These are phyloP conservation scores for Aspergillus steynii DNA, from an alignment of 495 filamentous ascomycete genomes.

Conservation along the genomic window DNA sequence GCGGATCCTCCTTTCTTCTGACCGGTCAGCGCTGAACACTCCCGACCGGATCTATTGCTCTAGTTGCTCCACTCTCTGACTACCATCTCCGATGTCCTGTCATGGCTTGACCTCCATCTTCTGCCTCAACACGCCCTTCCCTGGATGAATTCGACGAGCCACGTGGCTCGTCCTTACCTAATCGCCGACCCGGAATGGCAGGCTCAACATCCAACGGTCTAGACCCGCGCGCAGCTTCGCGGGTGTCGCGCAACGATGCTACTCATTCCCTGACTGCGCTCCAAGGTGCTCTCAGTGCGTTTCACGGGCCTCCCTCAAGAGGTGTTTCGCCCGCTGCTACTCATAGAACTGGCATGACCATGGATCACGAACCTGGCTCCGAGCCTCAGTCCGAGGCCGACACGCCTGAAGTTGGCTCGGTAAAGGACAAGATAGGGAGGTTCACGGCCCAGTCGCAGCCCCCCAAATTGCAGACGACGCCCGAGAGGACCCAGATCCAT, in stretches of 20 bases:
- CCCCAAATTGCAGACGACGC: conserved; percentile 8
- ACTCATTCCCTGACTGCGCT: conserved; percentile 22
- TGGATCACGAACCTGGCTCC: conserved; percentile 15
- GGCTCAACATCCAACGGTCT: conserved; percentile 25
- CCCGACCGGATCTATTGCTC: background rate
- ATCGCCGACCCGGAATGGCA: conserved; percentile 28
- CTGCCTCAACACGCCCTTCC: background rate
- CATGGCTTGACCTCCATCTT: background rate
- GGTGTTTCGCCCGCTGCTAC: conserved; percentile 18
- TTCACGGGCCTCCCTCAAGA: conserved; percentile 27
- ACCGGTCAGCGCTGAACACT: background rate
- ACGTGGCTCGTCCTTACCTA: background rate
- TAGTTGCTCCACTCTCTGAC: background rate
- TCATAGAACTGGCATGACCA: conserved; percentile 9
- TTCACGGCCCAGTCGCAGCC: conserved; percentile 30
- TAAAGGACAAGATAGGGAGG: conserved; percentile 44
- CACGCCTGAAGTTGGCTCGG: conserved; percentile 38
- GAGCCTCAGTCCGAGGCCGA: background rate
- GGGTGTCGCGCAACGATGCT: conserved; percentile 26
- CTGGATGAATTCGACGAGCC: background rate
- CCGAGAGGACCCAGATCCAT: conserved; percentile 12
- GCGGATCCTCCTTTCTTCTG: background rate
- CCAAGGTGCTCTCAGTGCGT: conserved; percentile 43
- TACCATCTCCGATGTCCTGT: background rate
- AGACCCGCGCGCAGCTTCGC: conserved; percentile 34